phyloP scores from a whole-genome alignment of 1,139 yeast species.

The Pichia sp. region DNA sequence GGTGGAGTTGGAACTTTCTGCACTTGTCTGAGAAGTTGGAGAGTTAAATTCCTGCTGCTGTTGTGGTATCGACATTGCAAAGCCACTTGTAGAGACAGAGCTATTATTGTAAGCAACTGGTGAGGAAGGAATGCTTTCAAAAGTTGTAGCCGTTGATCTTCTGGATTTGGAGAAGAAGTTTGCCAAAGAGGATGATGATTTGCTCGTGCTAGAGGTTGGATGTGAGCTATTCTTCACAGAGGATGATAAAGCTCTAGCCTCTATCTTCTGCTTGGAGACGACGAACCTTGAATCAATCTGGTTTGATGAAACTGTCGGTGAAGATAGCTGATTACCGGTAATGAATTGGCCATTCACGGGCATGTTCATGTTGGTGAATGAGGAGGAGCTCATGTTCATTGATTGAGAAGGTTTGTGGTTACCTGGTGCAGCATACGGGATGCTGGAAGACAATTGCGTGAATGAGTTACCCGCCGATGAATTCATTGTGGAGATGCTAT shows the following conservation, averaged over 20 bases:
- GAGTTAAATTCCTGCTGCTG: conserved; percentile 17
- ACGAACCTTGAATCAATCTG: conserved; percentile 65
- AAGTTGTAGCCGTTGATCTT: conserved; percentile 22
- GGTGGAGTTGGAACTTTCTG: conserved; percentile 16
- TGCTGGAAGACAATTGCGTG: conserved; percentile 43
- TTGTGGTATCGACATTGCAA: conserved; percentile 6
- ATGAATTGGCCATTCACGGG: conserved; percentile 52
- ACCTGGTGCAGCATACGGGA: conserved; percentile 72
- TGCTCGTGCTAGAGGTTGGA: conserved; percentile 5
- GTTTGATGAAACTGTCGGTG: conserved; percentile 52
- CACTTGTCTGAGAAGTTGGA: conserved; percentile 22
- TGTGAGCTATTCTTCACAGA: conserved; percentile 7
- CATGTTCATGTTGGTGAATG: conserved; percentile 11
- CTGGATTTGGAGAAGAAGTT: conserved; percentile 42
- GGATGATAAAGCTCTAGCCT: conserved; percentile 29
- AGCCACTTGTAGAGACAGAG: conserved; percentile 5
- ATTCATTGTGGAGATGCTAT: conserved; percentile 1
- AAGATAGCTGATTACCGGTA: conserved; percentile 54
- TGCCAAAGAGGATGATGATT: conserved; percentile 42
- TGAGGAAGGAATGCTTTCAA: conserved; percentile 20
- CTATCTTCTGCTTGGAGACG: conserved; percentile 64
- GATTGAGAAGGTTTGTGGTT: conserved; percentile 29
- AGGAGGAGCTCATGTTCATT: conserved; percentile 12
- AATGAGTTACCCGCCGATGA: conserved; percentile 34
- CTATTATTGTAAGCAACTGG: conserved; percentile 17